Conservation (phyloP, 176 grass and related monocot species). For the Carex littledalei region DNA sequence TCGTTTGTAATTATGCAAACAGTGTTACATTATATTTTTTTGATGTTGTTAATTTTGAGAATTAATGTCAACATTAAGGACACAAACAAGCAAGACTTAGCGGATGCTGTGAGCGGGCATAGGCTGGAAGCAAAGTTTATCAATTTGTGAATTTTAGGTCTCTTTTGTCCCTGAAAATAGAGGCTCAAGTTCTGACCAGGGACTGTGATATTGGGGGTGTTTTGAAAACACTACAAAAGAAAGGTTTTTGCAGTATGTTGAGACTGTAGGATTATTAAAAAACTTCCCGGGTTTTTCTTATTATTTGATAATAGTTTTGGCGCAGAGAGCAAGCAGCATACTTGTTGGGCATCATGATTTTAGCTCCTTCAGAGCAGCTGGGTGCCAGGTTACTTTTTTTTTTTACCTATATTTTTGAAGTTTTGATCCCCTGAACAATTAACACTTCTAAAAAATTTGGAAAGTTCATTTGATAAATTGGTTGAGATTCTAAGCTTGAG, state of each 20-base stretch:
- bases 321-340: constrained; percentile 77
- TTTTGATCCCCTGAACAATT: background rate
- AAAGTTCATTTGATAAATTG: background rate
- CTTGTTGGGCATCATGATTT: constrained; percentile 92
- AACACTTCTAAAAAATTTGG: background rate
- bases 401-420: background rate
- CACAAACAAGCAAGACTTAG: background rate
- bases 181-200: background rate
- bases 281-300: background rate
- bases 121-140: background rate
- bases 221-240: background rate
- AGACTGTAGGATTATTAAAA: background rate
- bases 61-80: background rate
- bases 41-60: background rate
- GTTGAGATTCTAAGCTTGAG: background rate
- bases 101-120: background rate
- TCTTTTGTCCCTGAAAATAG: background rate
- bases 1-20: background rate
- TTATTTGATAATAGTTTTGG: constrained; percentile 16
- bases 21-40: background rate
- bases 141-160: background rate
- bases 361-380: constrained; percentile 89
- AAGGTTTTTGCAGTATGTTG: background rate
- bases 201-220: background rate
- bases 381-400: constrained; percentile 77